Base-by-base conservation (phyloP, 177 flowering plant species). In the Vitis hybrid region DNA sequence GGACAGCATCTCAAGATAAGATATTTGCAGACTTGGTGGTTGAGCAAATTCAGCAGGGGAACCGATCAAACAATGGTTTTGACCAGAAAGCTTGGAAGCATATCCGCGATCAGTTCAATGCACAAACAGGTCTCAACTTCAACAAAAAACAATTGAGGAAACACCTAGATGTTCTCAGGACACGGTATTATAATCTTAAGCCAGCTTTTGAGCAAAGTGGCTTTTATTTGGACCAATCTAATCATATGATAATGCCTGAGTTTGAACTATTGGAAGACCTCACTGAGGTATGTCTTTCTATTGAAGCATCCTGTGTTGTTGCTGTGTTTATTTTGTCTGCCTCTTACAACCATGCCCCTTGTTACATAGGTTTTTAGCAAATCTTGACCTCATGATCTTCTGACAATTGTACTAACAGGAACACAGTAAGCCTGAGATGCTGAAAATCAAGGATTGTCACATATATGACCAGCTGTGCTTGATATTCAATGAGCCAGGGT, bases 1-100 rank as follows among this genome's bases (percentile, higher is more conserved):
- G 79, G 76, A 66, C 79, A 26, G 20, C 73, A 31, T 58, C 60
- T 20, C 76, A 56, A 39, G 76, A 76, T 52, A 72, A 68, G 70
- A 61, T 61, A 45, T 73, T 72, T 69, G 76, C 68, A 13, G 76
- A 76, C 68, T 34, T 76, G 69, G 65, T 76, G 56, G 70, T 76
- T 65, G 72, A 76, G 53, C 69, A 76, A 56, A 61, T 66, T 64
- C 55, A 60, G 3, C 61, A 34, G 48, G 66, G 64, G 13, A 59
- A 68, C 34, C 58, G 68, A 22, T 20, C 63, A 29, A 65, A 65
- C 67, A 68, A 58, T 72, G 60, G 54, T 1, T 76, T 76, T 68
- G 73, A 69, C 49, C 63, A 76, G 31, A 64, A 72, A 31, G 56
- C 73, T 13, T 76, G 79, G 79, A 61, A 72, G 56, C 65, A 64